Evolutionary conservation across 2,329 filamentous ascomycete species (phyloP).

Genomic region (Sporothrix mexicana): DNA sequence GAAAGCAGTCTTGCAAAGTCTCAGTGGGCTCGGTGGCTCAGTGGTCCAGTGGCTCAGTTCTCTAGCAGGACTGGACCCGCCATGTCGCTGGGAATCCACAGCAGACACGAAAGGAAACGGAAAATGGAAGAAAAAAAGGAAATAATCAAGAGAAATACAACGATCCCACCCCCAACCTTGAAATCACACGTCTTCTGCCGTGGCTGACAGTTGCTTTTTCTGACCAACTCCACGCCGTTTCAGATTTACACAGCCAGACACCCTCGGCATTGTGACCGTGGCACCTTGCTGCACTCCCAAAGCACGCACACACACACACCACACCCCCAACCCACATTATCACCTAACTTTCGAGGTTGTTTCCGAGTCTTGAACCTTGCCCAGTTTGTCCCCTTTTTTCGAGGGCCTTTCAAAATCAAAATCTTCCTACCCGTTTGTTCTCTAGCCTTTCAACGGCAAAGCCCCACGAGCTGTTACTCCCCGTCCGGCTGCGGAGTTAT

Average conservation of each 20-base stretch:
- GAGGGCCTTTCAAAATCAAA: conserved; percentile 1
- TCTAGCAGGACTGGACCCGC: not conserved
- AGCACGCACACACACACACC: not conserved
- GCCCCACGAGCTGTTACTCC: not conserved
- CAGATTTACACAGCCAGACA: conserved; percentile 36
- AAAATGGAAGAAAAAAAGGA: not conserved
- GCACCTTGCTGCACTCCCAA: conserved; percentile 14
- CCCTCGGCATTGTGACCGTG: conserved; percentile 36
- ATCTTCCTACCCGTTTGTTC: conserved; percentile 4
- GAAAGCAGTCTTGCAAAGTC: conserved; percentile 13
- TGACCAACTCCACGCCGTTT: conserved; percentile 36
- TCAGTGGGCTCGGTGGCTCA: not conserved
- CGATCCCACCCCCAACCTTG: conserved; percentile 8
- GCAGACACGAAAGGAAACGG: not conserved
- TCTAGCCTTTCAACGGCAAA: not conserved
- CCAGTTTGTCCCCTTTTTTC: conserved; percentile 11
- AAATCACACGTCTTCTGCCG: conserved; percentile 35
- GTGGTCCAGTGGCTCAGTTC: not conserved
- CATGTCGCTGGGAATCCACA: not conserved
- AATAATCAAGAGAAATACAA: conserved; percentile 4
- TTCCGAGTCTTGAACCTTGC: conserved; percentile 25
- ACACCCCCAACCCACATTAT: conserved; percentile 26
- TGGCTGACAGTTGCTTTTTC: conserved; percentile 35
- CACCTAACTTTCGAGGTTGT: conserved; percentile 28
- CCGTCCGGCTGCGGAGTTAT: not conserved